Evolutionary conservation across 2,329 filamentous ascomycete genomes (phyloP).

Genomic region (Ophiostoma himal-ulmi): DNA sequence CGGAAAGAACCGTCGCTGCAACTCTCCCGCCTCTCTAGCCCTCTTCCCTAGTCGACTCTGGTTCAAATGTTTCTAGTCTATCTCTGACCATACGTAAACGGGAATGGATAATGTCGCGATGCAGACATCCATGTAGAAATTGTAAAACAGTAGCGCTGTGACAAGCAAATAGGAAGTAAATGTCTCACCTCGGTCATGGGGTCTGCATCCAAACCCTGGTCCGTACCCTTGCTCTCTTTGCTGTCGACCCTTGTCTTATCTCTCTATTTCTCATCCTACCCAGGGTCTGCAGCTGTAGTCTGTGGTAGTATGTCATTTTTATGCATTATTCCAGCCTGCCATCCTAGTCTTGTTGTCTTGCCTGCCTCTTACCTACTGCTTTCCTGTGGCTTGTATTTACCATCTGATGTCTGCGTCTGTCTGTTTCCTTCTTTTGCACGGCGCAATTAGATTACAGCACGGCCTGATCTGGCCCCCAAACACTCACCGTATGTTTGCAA

Average conservation of each 20-base stretch:
- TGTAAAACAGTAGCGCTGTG: not conserved
- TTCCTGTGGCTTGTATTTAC: not conserved
- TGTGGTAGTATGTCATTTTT: not conserved
- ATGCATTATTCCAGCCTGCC: not conserved
- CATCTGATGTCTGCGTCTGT: not conserved
- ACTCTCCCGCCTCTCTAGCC: constrained; percentile 9
- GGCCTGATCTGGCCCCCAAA: not conserved
- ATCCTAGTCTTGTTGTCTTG: not conserved
- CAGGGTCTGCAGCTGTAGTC: not conserved
- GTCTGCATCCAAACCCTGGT: constrained; percentile 7
- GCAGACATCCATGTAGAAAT: not conserved
- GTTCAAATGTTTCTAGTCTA: not conserved
- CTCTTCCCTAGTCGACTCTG: not conserved
- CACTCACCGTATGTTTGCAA: not conserved
- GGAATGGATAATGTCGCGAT: constrained; percentile 7
- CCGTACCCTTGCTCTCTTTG: not conserved
- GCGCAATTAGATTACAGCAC: not conserved
- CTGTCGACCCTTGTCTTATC: not conserved
- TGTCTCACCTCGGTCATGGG: not conserved
- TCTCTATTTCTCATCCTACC: constrained; percentile 1
- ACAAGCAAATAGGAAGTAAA: not conserved
- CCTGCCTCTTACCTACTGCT: not conserved
- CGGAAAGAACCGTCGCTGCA: constrained; percentile 9
- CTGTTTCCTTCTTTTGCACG: not conserved
- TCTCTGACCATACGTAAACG: not conserved